These are phyloP conservation scores for Colletotrichum filicis DNA, from an alignment of 2,329 filamentous ascomycete species.

Conservation along the genomic window DNA sequence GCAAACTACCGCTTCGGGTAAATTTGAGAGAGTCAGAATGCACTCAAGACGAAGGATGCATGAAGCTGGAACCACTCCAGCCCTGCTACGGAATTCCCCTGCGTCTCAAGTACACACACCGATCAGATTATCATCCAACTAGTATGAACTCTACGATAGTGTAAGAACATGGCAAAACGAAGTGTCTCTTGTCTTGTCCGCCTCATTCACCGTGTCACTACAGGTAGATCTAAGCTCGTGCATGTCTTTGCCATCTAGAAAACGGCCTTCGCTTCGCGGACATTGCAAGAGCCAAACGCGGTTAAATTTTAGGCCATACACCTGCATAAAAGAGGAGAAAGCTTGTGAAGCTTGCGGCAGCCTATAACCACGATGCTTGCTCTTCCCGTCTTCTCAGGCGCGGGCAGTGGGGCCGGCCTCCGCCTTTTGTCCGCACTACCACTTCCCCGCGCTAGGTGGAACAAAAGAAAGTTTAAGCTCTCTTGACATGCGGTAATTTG, in stretches of 20 bases:
- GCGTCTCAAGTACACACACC: background rate
- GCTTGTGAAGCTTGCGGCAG: background rate
- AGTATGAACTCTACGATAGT: background rate
- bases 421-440: background rate
- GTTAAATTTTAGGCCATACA: background rate
- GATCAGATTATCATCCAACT: background rate
- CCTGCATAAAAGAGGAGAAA: background rate
- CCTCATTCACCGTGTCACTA: too few relatives aligned
- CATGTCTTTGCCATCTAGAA: background rate
- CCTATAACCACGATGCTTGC: background rate
- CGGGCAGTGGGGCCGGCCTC: background rate
- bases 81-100: background rate
- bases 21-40: background rate
- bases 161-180: background rate
- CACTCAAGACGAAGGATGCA: background rate
- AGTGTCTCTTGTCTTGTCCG: background rate
- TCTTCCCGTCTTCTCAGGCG: background rate
- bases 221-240: too few relatives aligned
- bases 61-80: background rate
- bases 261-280: background rate
- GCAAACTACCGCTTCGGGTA: background rate
- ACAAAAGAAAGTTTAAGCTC: conserved; percentile 1
- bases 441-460: background rate
- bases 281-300: background rate
- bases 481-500: background rate